phyloP scores from a whole-genome alignment of 2,329 filamentous ascomycete species.

The Pyrenophora tritici-repentis region DNA sequence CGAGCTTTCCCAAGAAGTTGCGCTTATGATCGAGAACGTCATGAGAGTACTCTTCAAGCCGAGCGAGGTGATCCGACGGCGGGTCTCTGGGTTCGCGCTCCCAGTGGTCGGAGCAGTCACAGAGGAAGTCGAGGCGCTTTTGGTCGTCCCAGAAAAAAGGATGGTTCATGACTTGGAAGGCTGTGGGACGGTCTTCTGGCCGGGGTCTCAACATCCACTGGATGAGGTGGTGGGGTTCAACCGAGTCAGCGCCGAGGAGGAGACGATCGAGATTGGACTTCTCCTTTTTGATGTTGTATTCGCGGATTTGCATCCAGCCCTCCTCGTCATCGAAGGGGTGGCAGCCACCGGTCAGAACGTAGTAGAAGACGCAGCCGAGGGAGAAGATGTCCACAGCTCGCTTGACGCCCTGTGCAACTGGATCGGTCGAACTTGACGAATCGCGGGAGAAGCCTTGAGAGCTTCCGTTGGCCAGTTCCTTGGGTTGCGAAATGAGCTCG shows the following conservation, averaged over 20 bases:
- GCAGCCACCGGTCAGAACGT: constrained; percentile 88
- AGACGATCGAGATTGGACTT: constrained; percentile 73
- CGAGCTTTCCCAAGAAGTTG: constrained; percentile 79
- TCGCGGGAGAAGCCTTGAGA: constrained; percentile 51
- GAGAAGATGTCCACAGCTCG: constrained; percentile 98
- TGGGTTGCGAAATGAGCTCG: constrained; percentile 74
- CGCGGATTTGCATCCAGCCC: constrained; percentile 80
- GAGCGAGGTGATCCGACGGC: constrained; percentile 68
- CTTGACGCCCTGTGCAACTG: constrained; percentile 75
- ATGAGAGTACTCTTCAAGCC: constrained; percentile 58
- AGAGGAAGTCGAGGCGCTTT: constrained; percentile 89
- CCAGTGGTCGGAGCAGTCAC: constrained; percentile 94
- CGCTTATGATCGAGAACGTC: constrained; percentile 59
- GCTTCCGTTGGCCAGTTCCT: constrained; percentile 49
- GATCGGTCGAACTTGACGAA: constrained; percentile 47
- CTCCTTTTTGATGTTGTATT: constrained; percentile 95
- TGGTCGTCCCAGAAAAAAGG: constrained; percentile 96
- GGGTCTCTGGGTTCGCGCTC: constrained; percentile 89
- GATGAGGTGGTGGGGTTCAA: constrained; percentile 87
- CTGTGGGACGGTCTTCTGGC: constrained; percentile 71
- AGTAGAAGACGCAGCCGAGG: constrained; percentile 96
- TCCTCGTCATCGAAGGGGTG: constrained; percentile 96
- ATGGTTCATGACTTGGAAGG: constrained; percentile 81
- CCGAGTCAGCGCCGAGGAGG: constrained; percentile 80
- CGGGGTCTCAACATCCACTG: constrained; percentile 74